Conservation (phyloP, 1,139 yeast genomes). For the Lodderomyces parapsilosis region DNA sequence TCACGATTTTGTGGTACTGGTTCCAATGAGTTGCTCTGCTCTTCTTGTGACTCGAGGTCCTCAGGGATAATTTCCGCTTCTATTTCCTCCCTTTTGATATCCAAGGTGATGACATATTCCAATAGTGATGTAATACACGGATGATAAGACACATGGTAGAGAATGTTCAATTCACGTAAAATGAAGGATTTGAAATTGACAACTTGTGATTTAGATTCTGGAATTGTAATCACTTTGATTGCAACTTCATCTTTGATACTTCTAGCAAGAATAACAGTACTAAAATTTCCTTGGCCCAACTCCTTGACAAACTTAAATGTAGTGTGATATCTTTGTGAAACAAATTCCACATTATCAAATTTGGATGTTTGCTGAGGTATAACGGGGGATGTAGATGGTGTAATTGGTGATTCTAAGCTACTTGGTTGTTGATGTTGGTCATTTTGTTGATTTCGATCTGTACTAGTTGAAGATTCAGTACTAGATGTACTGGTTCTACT, state of each 20-base stretch:
- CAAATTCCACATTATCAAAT: constrained; percentile 11
- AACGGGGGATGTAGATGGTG: constrained; percentile 11
- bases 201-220: constrained; percentile 28
- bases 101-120: constrained; percentile 30
- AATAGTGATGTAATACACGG: constrained; percentile 39
- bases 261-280: constrained; percentile 51
- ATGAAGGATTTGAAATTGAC: constrained; percentile 63
- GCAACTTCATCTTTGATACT: constrained; percentile 27
- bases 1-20: constrained; percentile 18
- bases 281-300: constrained; percentile 61
- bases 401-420: constrained; percentile 11
- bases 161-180: constrained; percentile 69
- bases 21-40: not conserved
- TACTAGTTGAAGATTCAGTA: constrained; percentile 7
- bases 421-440: constrained; percentile 7
- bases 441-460: constrained; percentile 12
- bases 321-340: constrained; percentile 15
- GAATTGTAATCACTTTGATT: constrained; percentile 40
- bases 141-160: constrained; percentile 47
- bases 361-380: constrained; percentile 6
- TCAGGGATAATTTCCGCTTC: constrained; percentile 11
- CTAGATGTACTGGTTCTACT: constrained; percentile 12
- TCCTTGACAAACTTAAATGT: constrained; percentile 25
- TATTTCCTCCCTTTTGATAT: constrained; percentile 24
- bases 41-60: constrained; percentile 15